phyloP scores from a whole-genome alignment of 352 stramenopile genomes.

The Phytophthora podocarpi region DNA sequence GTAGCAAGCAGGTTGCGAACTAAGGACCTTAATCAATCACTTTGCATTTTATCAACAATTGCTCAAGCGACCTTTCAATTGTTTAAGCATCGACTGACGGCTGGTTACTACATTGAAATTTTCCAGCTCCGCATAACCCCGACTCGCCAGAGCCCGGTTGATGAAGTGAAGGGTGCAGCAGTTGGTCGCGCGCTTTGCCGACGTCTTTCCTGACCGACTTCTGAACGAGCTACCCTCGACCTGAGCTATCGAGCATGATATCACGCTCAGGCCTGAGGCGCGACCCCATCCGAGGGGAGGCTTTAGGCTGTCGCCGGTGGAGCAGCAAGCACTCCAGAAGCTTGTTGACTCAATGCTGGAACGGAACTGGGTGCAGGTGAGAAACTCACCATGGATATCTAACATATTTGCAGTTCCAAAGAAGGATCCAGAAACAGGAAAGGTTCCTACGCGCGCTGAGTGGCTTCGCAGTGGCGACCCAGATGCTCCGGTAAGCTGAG shows the following conservation, averaged over 20 bases:
- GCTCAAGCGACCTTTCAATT: no score
- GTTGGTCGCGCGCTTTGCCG: no score
- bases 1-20: no score
- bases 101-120: no score
- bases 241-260: neutral
- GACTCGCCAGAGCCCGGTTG: no score
- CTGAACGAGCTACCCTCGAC: neutral
- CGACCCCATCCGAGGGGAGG: neutral
- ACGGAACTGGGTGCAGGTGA: neutral
- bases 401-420: neutral
- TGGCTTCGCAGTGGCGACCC: neutral
- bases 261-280: neutral
- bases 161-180: no score
- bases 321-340: neutral
- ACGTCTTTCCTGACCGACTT: neutral
- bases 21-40: no score
- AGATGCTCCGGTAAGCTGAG: neutral
- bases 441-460: no score
- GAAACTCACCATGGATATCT: neutral
- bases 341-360: neutral
- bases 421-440: neutral
- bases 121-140: no score
- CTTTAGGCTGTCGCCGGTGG: neutral
- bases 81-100: no score
- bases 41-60: no score